Evolutionary conservation across 2,329 filamentous ascomycete species (phyloP).

Genomic region (Stemphylium beticola): DNA sequence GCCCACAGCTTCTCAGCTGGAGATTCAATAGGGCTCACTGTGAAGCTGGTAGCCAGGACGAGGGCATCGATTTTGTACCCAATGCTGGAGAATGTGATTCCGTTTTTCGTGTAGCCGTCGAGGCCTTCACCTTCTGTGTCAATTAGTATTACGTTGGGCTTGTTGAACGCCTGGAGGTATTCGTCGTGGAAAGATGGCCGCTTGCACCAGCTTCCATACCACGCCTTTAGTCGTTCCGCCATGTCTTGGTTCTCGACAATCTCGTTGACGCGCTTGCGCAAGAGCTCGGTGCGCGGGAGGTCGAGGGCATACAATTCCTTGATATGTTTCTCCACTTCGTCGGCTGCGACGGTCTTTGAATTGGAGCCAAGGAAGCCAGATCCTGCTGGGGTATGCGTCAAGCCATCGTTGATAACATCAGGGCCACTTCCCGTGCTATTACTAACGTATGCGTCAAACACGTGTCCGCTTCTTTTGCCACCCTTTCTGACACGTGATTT

Average conservation of each 20-base stretch:
- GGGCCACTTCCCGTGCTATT: conserved; percentile 15
- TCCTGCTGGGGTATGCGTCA: conserved; percentile 41
- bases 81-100: neutral
- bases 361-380: conserved; percentile 30
- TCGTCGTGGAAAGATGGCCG: conserved; percentile 67
- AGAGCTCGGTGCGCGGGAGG: conserved; percentile 45
- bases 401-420: conserved; percentile 59
- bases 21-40: neutral
- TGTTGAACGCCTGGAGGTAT: conserved; percentile 66
- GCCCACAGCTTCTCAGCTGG: no score
- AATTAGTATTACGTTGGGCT: conserved; percentile 63
- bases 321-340: neutral
- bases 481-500: conserved; percentile 38
- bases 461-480: conserved; percentile 61
- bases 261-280: conserved; percentile 49
- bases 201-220: conserved; percentile 67
- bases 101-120: conserved; percentile 27
- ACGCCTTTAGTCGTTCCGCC: conserved; percentile 62
- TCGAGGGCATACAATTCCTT: neutral
- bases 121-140: conserved; percentile 64
- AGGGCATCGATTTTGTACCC: neutral
- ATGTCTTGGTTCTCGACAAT: conserved; percentile 59
- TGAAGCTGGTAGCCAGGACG: neutral
- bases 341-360: conserved; percentile 9
- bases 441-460: conserved; percentile 37